Base-by-base conservation (phyloP, 768 basidiomycete species). In the Suillus plorans region DNA sequence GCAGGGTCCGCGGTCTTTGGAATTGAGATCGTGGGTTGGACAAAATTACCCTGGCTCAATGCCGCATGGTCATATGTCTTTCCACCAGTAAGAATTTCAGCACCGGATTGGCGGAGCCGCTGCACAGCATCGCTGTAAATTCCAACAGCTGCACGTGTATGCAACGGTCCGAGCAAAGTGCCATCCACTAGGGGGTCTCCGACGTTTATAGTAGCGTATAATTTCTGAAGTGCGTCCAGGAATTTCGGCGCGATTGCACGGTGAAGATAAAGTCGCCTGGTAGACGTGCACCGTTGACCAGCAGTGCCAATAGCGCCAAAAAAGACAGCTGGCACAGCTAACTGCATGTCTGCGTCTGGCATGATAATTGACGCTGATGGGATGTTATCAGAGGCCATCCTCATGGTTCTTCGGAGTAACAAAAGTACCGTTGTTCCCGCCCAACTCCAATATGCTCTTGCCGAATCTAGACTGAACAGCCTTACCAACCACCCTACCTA, bases 301-400 rank as follows among this genome's bases (percentile, higher is more conserved):
- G 87, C 84, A 41, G 89, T 90, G 39, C 97, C 97, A 53, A 97
- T 89, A 36, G 97, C 94, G 44, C 96, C 93, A 78, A 98, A 98
- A 76, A 95, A 93, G 36, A 96, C 91, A 5, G 94, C 86, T 16
- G 92, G 92, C 18, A 97, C 86, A 44, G 97, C 96, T 69, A 97
- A 87, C 39, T 85, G 84, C 28, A 97, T 85, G 77, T 97, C 95
- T 22, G 97, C 96, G 79, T 97, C 97, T 59, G 92, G 86, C 86
- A 97, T 91, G 68, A 99, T 84, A 69, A 97, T 89, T 47, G 94
- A 89, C 68, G 96, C 95, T 95, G 75, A 66, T 62, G 53, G 69
- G 55, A 60, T 65, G 47, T 67, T 69, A 61, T 57, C 65, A 67
- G 53, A 66, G 67, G 69, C 52, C 65, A 64, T 68, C 70, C 67